Evolutionary conservation across 2,329 filamentous ascomycete species (phyloP).

Genomic region (Fusarium longipes): DNA sequence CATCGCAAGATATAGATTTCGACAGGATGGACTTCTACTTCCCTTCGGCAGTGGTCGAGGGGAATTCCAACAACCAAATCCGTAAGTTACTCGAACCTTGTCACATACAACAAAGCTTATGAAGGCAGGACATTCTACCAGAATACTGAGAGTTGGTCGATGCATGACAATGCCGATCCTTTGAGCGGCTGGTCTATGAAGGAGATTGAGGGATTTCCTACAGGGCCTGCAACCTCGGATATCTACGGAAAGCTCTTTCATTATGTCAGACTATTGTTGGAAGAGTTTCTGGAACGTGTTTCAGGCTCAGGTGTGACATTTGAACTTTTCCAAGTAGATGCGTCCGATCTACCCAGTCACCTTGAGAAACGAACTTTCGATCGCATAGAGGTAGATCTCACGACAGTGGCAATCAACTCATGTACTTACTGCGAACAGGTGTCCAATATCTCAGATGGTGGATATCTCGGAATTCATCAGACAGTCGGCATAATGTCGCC

Average conservation of each 20-base stretch:
- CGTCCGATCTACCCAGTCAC: background rate
- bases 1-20: background rate
- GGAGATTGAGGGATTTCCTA: background rate
- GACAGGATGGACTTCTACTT: conserved; percentile 15
- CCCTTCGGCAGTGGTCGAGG: conserved; percentile 4
- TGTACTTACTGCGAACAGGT: background rate
- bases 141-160: background rate
- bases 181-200: conserved; percentile 3
- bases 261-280: background rate
- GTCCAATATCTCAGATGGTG: conserved; percentile 11
- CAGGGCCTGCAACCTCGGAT: conserved; percentile 4
- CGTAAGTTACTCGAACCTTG: background rate
- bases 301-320: background rate
- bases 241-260: conserved; percentile 25
- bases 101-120: fast-evolving
- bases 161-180: conserved; percentile 1
- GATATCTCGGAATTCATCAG: background rate
- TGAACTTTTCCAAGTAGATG: background rate
- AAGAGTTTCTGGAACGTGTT: background rate
- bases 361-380: background rate
- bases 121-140: conserved; percentile 1
- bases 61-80: conserved; percentile 6
- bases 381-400: conserved; percentile 13
- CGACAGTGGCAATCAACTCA: fast-evolving
- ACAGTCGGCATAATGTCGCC: background rate